A percentile compares a stretch with the other conserved stretches of the same genome.
Conservation (phyloP, 139 green algal genomes). For the Mesostigma viride region DNA sequence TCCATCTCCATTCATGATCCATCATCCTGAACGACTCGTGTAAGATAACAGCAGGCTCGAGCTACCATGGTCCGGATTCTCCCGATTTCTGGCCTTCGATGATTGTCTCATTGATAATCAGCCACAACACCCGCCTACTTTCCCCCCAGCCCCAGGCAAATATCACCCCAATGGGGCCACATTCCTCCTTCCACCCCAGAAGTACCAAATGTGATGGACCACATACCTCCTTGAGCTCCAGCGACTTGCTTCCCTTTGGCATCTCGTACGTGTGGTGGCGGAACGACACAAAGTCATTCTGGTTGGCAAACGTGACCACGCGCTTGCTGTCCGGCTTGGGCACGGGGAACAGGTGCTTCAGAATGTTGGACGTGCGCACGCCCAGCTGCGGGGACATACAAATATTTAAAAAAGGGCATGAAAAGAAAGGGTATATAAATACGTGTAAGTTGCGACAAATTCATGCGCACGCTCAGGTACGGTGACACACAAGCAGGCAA, state of each 20-base stretch:
- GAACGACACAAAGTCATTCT: slow-evolving; percentile 84
- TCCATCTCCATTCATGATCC: no score
- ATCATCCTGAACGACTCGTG: no score
- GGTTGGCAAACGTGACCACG: slow-evolving; percentile 74
- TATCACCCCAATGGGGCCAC: no score
- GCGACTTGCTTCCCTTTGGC: slow-evolving; percentile 31
- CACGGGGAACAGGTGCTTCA: slow-evolving; percentile 91
- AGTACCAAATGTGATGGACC: no score
- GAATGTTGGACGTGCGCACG: slow-evolving; percentile 63
- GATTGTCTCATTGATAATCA: no score
- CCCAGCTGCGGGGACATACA: slow-evolving; percentile 50
- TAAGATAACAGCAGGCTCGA: no score
- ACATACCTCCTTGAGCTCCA: slow-evolving; percentile 35
- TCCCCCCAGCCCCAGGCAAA: no score
- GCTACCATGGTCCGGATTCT: no score
- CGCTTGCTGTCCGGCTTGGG: slow-evolving; percentile 81
- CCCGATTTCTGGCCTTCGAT: no score
- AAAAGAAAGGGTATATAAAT: slow-evolving; percentile 1
- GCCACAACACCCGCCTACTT: no score
- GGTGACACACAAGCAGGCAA: no score
- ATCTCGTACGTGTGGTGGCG: slow-evolving; percentile 40
- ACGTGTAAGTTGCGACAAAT: neutral
- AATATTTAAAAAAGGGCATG: slow-evolving; percentile 2
- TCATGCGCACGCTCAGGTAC: neutral
- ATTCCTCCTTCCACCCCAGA: no score